These are phyloP conservation scores for Hygrocybe coccinea DNA, from an alignment of 768 basidiomycete genomes.

Conservation along the genomic window DNA sequence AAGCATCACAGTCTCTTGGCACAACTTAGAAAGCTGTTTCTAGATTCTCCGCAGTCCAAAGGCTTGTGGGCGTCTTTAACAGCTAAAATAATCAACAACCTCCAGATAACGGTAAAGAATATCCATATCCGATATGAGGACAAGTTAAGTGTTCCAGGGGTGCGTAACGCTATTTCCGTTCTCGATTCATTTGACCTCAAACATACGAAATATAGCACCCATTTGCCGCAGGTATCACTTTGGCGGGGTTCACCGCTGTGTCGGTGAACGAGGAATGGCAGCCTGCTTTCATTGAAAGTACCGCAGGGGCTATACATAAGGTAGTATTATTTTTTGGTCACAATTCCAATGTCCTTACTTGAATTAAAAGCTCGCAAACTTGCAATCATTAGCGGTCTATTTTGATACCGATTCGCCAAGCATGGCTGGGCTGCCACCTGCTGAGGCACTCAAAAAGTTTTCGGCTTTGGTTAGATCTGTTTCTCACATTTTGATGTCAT, in stretches of 20 bases:
- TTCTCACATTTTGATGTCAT: neutral
- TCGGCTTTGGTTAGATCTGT: constrained; percentile 54
- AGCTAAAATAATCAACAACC: constrained; percentile 88
- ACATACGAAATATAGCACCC: constrained; percentile 59
- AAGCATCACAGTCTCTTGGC: neutral
- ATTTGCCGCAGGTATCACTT: constrained; percentile 86
- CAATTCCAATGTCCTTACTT: constrained; percentile 1
- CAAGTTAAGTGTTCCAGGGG: constrained; percentile 86
- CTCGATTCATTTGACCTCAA: neutral
- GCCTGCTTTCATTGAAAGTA: constrained; percentile 88
- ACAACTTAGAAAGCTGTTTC: constrained; percentile 23
- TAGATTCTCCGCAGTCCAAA: constrained; percentile 67
- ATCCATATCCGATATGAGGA: constrained; percentile 98
- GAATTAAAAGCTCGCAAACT: constrained; percentile 62
- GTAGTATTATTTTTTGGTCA: constrained; percentile 31
- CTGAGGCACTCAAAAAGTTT: constrained; percentile 70
- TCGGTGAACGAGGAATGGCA: constrained; percentile 89
- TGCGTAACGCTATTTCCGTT: constrained; percentile 35
- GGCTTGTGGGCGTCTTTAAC: constrained; percentile 78
- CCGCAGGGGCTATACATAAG: constrained; percentile 84
- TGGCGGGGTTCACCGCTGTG: constrained; percentile 80
- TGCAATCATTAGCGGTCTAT: constrained; percentile 85
- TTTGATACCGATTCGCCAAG: constrained; percentile 89
- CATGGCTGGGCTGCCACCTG: constrained; percentile 60
- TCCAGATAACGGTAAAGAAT: constrained; percentile 93